Evolutionary conservation across 371 early-diverging fungal species (phyloP), one percentile per base, ranked within the genome.

Genomic region (Syncephalastrum monosporum): DNA sequence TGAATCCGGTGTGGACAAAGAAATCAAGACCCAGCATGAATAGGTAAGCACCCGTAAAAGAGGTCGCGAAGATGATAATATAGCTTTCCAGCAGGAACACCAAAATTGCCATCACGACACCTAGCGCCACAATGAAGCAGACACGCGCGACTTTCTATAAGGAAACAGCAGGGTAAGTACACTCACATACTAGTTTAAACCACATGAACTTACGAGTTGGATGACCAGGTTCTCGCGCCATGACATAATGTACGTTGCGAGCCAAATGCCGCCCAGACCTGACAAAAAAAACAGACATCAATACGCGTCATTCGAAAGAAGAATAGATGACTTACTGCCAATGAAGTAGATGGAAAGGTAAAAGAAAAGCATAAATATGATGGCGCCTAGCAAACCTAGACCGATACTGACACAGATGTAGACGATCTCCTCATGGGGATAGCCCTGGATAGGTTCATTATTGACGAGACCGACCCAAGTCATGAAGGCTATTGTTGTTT

Each of bases 11-110:
- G 48, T 81, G 81, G 10, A 72, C 69, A 47, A 82, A 82, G 24
- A 82, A 64, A 49, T 82, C 83, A 4, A 82, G 61, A 12, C 83
- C 81, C 27, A 82, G 50, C 0, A 81, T 74, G 48, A 82, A 71
- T 29, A 81, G 55, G 52, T 72, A 81, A 8, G 74, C 79, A 25
- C 83, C 83, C 38, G 66, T 71, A 33, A 82, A 71, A 13, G 79
- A 59, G 0, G 81, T 74, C 12, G 70, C 59, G 48, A 82, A 74
- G 13, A 81, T 62, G 4, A 80, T 63, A 5, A 56, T 56, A 23
- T 74, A 75, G 21, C 68, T 65, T 53, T 81, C 81, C 3, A 69
- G 53, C 2, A 70, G 42, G 24, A 68, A 64, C 7, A 82, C 60
- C 19, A 74, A 27, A 3, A 72, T 64, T 0, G 61, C 71, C 15